Conservation (phyloP, 1,139 yeast species). For the Scheffersomyces insectosa region DNA sequence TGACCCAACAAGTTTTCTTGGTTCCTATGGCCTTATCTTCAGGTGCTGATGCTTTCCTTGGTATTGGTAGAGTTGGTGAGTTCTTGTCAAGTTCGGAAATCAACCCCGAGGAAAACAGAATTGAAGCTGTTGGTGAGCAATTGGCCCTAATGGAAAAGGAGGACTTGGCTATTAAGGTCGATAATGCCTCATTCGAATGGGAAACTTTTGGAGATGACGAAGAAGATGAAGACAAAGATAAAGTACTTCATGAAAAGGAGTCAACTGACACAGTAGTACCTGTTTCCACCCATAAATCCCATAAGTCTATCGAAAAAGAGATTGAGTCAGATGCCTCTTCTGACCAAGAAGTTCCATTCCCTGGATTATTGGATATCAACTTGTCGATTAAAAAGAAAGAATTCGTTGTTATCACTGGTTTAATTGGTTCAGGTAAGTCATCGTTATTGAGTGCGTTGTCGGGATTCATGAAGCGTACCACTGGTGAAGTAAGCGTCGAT, state of each 20-base stretch:
- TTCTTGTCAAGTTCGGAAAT: constrained; percentile 41
- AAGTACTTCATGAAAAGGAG: not conserved
- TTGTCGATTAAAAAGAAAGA: constrained; percentile 53
- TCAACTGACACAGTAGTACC: not conserved
- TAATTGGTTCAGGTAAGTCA: constrained; percentile 72
- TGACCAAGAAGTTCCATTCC: constrained; percentile 9
- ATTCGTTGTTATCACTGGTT: constrained; percentile 67
- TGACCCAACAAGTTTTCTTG: constrained; percentile 53
- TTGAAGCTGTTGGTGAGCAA: constrained; percentile 16
- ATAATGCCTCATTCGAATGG: constrained; percentile 61
- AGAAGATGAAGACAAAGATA: constrained; percentile 9
- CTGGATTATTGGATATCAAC: constrained; percentile 34
- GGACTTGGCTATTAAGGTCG: constrained; percentile 12
- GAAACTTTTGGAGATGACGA: constrained; percentile 39
- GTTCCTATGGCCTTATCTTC: constrained; percentile 72
- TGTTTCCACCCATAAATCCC: not conserved
- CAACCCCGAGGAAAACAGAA: constrained; percentile 16
- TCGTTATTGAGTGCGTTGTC: constrained; percentile 62
- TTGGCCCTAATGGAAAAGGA: constrained; percentile 14
- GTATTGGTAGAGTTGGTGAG: constrained; percentile 58
- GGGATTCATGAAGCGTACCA: constrained; percentile 55
- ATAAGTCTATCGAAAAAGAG: constrained; percentile 3
- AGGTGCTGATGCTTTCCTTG: constrained; percentile 70
- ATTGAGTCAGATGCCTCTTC: constrained; percentile 14
- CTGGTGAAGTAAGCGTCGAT: constrained; percentile 49